Percentiles rank a stretch among this genome's conserved stretches.
phyloP scores from a whole-genome alignment of 2,329 filamentous ascomycete species.

The Colletotrichum sp. region DNA sequence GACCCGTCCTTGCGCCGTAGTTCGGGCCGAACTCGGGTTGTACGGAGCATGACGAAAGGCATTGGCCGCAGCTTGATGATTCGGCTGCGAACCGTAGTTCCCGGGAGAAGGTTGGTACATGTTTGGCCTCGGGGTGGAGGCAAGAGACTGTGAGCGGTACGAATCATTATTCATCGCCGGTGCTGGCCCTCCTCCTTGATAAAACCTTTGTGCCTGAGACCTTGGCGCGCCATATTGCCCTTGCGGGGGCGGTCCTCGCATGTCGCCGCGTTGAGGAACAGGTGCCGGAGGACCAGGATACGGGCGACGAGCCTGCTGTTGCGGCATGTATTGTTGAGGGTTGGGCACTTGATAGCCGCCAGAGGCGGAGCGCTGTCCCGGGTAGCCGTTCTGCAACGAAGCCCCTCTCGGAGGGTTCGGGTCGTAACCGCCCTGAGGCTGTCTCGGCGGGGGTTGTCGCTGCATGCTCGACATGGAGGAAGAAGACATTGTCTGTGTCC shows the following conservation, averaged over 20 bases:
- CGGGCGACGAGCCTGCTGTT: conserved; percentile 48
- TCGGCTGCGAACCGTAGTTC: conserved; percentile 45
- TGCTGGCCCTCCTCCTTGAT: conserved; percentile 63
- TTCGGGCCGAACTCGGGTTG: conserved; percentile 70
- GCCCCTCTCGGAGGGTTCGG: conserved; percentile 41
- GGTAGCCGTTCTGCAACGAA: conserved; percentile 33
- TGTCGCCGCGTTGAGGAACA: conserved; percentile 61
- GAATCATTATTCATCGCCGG: conserved; percentile 84
- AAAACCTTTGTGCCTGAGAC: conserved; percentile 62
- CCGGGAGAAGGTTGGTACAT: conserved; percentile 71
- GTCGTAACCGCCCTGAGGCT: conserved; percentile 44
- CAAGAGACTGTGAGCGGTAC: conserved; percentile 93
- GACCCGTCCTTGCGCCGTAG: conserved; percentile 88
- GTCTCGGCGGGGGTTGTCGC: conserved; percentile 67
- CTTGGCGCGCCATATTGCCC: conserved; percentile 31
- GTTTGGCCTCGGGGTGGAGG: conserved; percentile 74
- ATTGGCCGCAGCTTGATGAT: conserved; percentile 69
- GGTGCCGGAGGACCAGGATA: conserved; percentile 46
- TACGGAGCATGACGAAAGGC: conserved; percentile 82
- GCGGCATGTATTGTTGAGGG: conserved; percentile 53
- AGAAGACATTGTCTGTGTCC: conserved; percentile 81
- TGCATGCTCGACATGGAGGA: conserved; percentile 54
- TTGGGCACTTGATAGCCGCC: conserved; percentile 51
- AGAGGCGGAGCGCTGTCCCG: conserved; percentile 57
- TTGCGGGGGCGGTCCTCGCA: conserved; percentile 53